Conservation (phyloP, 1,139 yeast species). For the Geotrichum fermentans region DNA sequence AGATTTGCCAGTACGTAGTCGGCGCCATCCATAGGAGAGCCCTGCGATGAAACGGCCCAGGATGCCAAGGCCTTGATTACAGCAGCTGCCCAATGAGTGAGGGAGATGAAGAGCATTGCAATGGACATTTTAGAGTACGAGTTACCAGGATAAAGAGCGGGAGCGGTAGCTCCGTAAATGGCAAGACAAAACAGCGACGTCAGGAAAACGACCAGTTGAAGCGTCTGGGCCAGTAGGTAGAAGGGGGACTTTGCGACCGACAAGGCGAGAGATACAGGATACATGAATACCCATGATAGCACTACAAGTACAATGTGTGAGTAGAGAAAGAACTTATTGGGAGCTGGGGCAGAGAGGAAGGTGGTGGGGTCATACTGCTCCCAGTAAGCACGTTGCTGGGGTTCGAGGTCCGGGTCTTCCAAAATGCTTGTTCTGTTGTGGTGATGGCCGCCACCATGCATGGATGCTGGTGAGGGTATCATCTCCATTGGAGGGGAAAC, state of each 20-base stretch:
- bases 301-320: constrained; percentile 51
- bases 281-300: constrained; percentile 50
- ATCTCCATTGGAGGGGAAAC: no score
- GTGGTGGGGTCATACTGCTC: constrained; percentile 74
- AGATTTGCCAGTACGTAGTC: constrained; percentile 32
- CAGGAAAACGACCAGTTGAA: constrained; percentile 46
- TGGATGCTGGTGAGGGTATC: constrained; percentile 35
- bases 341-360: constrained; percentile 50
- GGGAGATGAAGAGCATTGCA: constrained; percentile 50
- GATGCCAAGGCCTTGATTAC: constrained; percentile 41
- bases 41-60: constrained; percentile 37
- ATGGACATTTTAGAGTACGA: constrained; percentile 64
- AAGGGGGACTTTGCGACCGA: constrained; percentile 55
- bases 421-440: constrained; percentile 74
- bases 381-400: constrained; percentile 77
- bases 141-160: constrained; percentile 67
- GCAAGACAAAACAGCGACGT: constrained; percentile 55
- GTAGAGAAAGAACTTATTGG: constrained; percentile 50
- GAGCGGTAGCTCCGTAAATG: constrained; percentile 57
- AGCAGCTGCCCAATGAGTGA: constrained; percentile 54
- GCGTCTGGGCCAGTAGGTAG: constrained; percentile 53
- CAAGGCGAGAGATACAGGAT: constrained; percentile 66
- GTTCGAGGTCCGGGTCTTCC: constrained; percentile 54
- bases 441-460: constrained; percentile 28
- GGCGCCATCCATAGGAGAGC: constrained; percentile 37